Conservation (phyloP, 1,284 basidiomycete species). For the Filobasidium uniguttulatum region DNA sequence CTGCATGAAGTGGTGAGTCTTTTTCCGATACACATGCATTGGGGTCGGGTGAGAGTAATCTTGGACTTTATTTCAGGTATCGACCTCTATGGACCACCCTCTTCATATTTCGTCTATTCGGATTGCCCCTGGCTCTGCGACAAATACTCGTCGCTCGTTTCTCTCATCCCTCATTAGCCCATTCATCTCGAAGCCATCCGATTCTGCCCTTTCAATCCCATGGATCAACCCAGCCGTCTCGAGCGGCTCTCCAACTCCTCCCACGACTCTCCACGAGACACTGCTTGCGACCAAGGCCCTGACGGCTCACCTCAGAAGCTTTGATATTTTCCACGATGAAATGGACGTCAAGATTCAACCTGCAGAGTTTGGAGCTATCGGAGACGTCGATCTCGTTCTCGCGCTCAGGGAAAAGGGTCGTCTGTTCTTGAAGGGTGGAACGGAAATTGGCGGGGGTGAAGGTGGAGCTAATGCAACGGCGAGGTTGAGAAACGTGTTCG, state of each 20-base stretch:
- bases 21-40: background rate
- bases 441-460: slow-evolving; percentile 88
- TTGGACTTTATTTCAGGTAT: slow-evolving; percentile 41
- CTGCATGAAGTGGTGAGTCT: slow-evolving; percentile 55
- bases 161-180: slow-evolving; percentile 64
- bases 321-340: slow-evolving; percentile 55
- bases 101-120: slow-evolving; percentile 60
- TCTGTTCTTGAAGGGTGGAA: slow-evolving; percentile 70
- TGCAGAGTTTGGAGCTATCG: slow-evolving; percentile 46
- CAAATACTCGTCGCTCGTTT: slow-evolving; percentile 60
- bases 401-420: slow-evolving; percentile 61
- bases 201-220: slow-evolving; percentile 22
- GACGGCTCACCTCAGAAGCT: slow-evolving; percentile 49
- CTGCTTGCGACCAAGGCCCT: slow-evolving; percentile 55
- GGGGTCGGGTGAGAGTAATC: background rate
- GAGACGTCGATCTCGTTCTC: slow-evolving; percentile 78
- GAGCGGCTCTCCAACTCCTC: slow-evolving; percentile 23
- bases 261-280: slow-evolving; percentile 48
- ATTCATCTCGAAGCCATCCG: slow-evolving; percentile 36
- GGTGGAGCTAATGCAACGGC: slow-evolving; percentile 71
- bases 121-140: slow-evolving; percentile 58
- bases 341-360: slow-evolving; percentile 61
- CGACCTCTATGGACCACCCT: slow-evolving; percentile 47
- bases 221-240: slow-evolving; percentile 30
- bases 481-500: slow-evolving; percentile 73